A percentile compares a stretch with the other conserved stretches of the same genome.
These are phyloP conservation scores for Berberis vulgaris DNA, from an alignment of 164 flowering plant species.

Conservation along the genomic window DNA sequence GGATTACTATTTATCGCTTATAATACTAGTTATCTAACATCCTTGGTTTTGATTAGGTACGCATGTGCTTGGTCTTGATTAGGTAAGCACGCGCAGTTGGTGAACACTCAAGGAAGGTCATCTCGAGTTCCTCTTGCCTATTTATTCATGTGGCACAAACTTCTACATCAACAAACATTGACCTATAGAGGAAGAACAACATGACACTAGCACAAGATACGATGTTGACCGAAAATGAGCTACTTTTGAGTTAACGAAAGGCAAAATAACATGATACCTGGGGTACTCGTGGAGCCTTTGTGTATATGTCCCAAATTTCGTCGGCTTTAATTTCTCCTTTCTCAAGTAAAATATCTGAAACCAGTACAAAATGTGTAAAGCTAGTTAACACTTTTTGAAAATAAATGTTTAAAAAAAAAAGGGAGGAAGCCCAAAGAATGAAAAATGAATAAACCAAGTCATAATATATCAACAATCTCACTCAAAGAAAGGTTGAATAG, in stretches of 20 bases:
- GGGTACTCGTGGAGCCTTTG: conserved; percentile 46
- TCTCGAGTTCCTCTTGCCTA: too few relatives aligned
- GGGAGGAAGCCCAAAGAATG: neutral
- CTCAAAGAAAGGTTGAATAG: neutral
- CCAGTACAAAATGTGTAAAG: conserved; percentile 3
- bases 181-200: too few relatives aligned
- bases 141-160: too few relatives aligned
- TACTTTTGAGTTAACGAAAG: neutral
- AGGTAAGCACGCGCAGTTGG: too few relatives aligned
- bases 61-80: too few relatives aligned
- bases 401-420: neutral
- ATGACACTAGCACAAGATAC: neutral
- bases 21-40: too few relatives aligned
- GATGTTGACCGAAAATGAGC: neutral
- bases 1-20: too few relatives aligned
- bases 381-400: neutral
- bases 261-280: conserved; percentile 39
- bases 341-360: conserved; percentile 73
- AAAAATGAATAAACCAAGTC: too few relatives aligned
- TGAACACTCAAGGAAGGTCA: too few relatives aligned
- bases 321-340: conserved; percentile 71
- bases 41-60: too few relatives aligned
- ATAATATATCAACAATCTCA: too few relatives aligned
- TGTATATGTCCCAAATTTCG: conserved; percentile 83
- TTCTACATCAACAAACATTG: too few relatives aligned